phyloP scores from a whole-genome alignment of 768 basidiomycete species.

The Saitozyma sp. region DNA sequence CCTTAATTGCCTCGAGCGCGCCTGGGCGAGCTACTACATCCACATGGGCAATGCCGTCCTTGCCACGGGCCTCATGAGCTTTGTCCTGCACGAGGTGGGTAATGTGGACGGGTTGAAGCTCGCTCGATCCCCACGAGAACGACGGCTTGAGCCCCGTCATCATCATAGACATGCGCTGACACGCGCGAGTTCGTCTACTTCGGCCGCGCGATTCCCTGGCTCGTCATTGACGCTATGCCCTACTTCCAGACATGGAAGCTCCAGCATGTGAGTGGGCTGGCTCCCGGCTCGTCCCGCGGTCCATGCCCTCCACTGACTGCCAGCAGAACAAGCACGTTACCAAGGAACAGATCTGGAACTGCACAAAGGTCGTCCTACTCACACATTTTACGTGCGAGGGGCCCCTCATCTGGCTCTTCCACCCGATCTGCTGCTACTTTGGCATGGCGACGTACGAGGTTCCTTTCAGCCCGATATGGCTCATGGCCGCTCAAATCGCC shows the following conservation, averaged over 20 bases:
- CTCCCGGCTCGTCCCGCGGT: no score
- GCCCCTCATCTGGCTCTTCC: conserved; percentile 87
- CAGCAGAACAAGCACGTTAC: conserved; percentile 68
- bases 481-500: conserved; percentile 73
- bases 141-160: no score
- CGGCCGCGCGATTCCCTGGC: conserved; percentile 86
- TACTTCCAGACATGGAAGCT: conserved; percentile 94
- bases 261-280: conserved; percentile 62
- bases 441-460: conserved; percentile 93
- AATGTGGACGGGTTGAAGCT: not conserved
- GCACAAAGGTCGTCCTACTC: conserved; percentile 88
- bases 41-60: conserved; percentile 83
- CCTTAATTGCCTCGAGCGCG: conserved; percentile 60
- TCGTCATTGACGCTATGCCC: conserved; percentile 89
- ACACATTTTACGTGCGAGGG: conserved; percentile 95
- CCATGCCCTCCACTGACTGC: no score
- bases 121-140: not conserved
- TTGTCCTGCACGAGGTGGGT: conserved; percentile 88
- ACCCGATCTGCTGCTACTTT: conserved; percentile 79
- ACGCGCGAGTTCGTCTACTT: conserved; percentile 77
- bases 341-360: conserved; percentile 83
- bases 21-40: conserved; percentile 80
- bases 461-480: conserved; percentile 74
- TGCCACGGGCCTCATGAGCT: conserved; percentile 90
- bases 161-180: not conserved